Evolutionary conservation across 2,329 filamentous ascomycete genomes (phyloP).

Genomic region (Coniochaeta sp.): DNA sequence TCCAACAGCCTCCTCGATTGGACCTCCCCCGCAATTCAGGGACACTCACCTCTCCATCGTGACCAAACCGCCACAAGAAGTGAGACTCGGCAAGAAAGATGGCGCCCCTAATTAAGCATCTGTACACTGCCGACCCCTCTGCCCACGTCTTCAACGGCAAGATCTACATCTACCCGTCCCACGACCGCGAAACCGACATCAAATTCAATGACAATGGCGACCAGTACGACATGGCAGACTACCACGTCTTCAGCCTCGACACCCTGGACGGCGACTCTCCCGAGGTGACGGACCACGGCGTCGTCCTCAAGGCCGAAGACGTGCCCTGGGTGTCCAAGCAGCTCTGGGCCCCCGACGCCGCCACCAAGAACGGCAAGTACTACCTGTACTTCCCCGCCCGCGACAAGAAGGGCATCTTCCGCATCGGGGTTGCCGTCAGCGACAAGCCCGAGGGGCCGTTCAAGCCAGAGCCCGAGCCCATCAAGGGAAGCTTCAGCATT

Average conservation of each 20-base stretch:
- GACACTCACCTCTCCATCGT: neutral
- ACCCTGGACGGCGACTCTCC: slow-evolving; percentile 44
- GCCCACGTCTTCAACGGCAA: slow-evolving; percentile 71
- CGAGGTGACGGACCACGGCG: slow-evolving; percentile 62
- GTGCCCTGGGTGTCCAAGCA: slow-evolving; percentile 74
- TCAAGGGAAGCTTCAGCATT: slow-evolving; percentile 66
- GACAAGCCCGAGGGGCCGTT: slow-evolving; percentile 64
- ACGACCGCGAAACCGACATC: slow-evolving; percentile 70
- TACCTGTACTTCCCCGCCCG: slow-evolving; percentile 73
- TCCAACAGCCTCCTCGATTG: neutral
- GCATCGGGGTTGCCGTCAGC: slow-evolving; percentile 63
- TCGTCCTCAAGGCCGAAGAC: slow-evolving; percentile 56
- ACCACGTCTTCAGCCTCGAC: slow-evolving; percentile 63
- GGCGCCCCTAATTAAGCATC: slow-evolving; percentile 60
- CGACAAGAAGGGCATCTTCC: slow-evolving; percentile 61
- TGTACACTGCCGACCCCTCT: slow-evolving; percentile 75
- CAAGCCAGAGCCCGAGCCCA: slow-evolving; percentile 53
- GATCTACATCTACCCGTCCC: slow-evolving; percentile 74
- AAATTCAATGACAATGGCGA: slow-evolving; percentile 76
- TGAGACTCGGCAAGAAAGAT: slow-evolving; percentile 21
- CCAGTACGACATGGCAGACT: slow-evolving; percentile 79
- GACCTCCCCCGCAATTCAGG: neutral
- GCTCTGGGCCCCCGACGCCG: slow-evolving; percentile 74
- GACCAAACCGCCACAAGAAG: neutral
- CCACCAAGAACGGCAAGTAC: slow-evolving; percentile 58